A percentile compares a stretch with the other conserved stretches of the same genome.
Conservation (phyloP, 176 grass and related monocot genomes). For the Carex kokanica region DNA sequence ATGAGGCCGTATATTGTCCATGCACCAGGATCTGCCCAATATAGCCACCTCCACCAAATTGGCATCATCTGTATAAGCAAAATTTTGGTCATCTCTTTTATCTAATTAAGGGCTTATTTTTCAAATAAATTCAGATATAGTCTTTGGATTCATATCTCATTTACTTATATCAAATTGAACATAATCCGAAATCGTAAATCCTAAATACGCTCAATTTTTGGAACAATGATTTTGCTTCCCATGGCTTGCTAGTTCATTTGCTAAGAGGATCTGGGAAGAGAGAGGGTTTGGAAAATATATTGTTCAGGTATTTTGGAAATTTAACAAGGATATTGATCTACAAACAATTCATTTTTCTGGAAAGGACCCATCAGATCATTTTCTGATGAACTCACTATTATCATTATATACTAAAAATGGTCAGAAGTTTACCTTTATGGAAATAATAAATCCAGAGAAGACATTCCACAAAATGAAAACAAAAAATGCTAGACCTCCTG, state of each 20-base stretch:
- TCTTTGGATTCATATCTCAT: not conserved
- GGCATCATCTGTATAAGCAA: slow-evolving; percentile 42
- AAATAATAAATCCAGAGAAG: slow-evolving; percentile 48
- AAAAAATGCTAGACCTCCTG: slow-evolving; percentile 34
- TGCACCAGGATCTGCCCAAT: slow-evolving; percentile 52
- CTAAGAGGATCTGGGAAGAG: not conserved
- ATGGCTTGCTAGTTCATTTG: not conserved
- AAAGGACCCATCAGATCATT: not conserved
- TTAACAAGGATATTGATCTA: not conserved
- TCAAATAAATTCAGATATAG: not conserved
- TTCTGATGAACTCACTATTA: not conserved
- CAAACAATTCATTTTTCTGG: not conserved
- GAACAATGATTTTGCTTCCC: not conserved
- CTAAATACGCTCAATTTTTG: not conserved
- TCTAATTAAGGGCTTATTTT: not conserved
- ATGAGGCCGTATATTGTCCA: slow-evolving; percentile 47
- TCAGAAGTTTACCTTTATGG: slow-evolving; percentile 37
- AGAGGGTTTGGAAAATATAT: not conserved
- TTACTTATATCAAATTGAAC: not conserved
- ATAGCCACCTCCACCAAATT: slow-evolving; percentile 55
- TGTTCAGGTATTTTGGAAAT: not conserved
- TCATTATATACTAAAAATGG: not conserved
- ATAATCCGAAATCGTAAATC: not conserved
- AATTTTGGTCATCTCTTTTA: not conserved
- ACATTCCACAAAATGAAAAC: slow-evolving; percentile 43